Base-by-base conservation (phyloP, 345 rosid species). In the Lepidium africanum region DNA sequence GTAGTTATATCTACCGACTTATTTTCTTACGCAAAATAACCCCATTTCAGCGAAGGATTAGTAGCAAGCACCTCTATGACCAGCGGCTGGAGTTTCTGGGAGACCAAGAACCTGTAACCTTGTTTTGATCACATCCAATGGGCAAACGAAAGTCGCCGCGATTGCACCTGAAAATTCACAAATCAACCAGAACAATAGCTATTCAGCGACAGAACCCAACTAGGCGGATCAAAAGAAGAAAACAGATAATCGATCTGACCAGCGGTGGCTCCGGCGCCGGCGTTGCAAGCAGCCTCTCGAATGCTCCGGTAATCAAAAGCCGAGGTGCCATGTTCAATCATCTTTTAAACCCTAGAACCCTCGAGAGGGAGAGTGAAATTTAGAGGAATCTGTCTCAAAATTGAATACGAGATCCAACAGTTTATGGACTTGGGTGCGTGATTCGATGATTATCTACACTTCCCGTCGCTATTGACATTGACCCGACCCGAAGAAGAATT, bases 81-180 rank as follows among this genome's bases (percentile, higher is more conserved):
- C 86, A 3, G 89, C 73, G 37, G 72, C 64, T 15, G 85, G 55
- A 35, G 79, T 53, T 70, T 78, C 65, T 6, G 96, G 96, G 73
- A 89, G 82, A 60, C 96, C 99, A 74, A 87, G 87, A 10, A 94
- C 96, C 59, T 94, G 99, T 59, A 94, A 67, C 65, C 99, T 79
- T 15, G 99, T 89, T 84, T 94, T 94, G 84, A 94, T 91, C 77
- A 94, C 99, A 83, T 94, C 96, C 80, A 94, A 86, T 21, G 99
- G 96, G 43, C 97, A 91, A 76, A 94, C 80, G 27, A 91, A 91
- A 49, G 97, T 87, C 21, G 99, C 99, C 0, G 97, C 96, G 69
- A 94, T 78, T 71, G 91, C 91, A 66, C 99, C 99, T 94, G 76
- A 66, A 72, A 49, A 8, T 47, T 49, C 54, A 15, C 61, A 63